These are phyloP conservation scores for Tinospora cordifolia DNA, from an alignment of 164 flowering plant species.

Conservation along the genomic window DNA sequence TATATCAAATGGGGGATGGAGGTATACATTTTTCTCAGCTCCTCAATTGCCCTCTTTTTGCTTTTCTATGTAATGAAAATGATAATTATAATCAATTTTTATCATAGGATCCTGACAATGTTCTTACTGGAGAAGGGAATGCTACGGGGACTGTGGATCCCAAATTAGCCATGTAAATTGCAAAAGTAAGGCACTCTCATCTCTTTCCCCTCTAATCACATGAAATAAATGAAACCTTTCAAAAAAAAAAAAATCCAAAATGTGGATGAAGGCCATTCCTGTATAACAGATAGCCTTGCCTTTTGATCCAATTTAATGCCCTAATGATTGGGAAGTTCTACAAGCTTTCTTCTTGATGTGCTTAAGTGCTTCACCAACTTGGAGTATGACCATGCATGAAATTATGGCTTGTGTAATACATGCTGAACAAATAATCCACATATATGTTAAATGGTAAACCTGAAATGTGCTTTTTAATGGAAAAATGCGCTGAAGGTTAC, in stretches of 20 bases:
- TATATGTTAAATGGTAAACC: too few relatives aligned
- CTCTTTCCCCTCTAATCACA: background rate
- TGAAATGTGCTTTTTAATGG: too few relatives aligned
- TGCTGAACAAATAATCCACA: background rate
- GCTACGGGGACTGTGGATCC: slow-evolving; percentile 69
- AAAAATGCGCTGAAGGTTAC: too few relatives aligned
- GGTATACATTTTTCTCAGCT: slow-evolving; percentile 35
- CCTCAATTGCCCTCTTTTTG: background rate
- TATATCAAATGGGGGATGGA: slow-evolving; percentile 99
- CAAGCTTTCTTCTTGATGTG: too few relatives aligned
- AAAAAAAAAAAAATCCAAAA: background rate
- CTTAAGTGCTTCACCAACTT: background rate
- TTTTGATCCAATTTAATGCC: background rate
- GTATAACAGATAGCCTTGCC: background rate
- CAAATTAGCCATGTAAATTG: slow-evolving; percentile 22
- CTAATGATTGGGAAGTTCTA: too few relatives aligned
- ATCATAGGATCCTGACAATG: slow-evolving; percentile 67
- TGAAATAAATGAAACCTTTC: background rate
- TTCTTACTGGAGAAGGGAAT: slow-evolving; percentile 77
- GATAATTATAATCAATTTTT: slow-evolving; percentile 1
- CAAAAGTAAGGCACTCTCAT: slow-evolving; percentile 9
- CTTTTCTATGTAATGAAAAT: background rate
- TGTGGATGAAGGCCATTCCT: background rate
- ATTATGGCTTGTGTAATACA: background rate
- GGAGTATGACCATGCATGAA: background rate